phyloP scores from a whole-genome alignment of 192 early-diverging fungal genomes.

The Backusella psychrophila region DNA sequence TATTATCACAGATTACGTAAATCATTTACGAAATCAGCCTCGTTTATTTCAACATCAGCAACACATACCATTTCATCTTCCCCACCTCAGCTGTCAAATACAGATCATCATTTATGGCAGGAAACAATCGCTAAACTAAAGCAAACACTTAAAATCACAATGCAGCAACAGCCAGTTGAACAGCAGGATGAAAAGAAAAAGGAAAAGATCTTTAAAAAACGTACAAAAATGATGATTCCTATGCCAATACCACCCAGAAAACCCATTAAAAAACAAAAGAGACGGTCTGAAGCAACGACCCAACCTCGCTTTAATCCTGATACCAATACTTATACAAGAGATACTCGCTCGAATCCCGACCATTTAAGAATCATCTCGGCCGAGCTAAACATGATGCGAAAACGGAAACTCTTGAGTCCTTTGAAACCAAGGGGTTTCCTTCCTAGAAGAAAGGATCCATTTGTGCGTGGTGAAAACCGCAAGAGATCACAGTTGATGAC shows the following conservation, averaged over 20 bases:
- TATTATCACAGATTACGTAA: conserved; percentile 12
- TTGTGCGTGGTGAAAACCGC: conserved; percentile 20
- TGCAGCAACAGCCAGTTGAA: background rate
- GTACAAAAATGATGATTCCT: conserved; percentile 17
- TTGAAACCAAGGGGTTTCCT: conserved; percentile 45
- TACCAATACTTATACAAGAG: conserved; percentile 37
- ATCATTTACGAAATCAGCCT: conserved; percentile 17
- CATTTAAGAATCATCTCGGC: conserved; percentile 52
- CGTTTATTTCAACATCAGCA: conserved; percentile 16
- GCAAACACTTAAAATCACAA: background rate
- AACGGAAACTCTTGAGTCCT: conserved; percentile 45
- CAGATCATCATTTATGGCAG: conserved; percentile 1
- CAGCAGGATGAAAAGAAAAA: background rate
- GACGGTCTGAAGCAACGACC: conserved; percentile 32
- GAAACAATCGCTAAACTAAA: conserved; percentile 22
- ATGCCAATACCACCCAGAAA: conserved; percentile 25
- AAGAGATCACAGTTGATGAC: background rate
- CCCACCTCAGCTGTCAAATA: conserved; percentile 3
- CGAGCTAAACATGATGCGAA: conserved; percentile 53
- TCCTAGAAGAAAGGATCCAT: conserved; percentile 40
- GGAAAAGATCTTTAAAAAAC: background rate
- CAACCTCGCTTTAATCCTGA: conserved; percentile 32
- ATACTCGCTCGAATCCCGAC: conserved; percentile 47
- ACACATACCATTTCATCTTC: conserved; percentile 25
- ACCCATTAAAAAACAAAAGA: background rate